Evolutionary conservation across 768 basidiomycete genomes (phyloP).

Genomic region (Suillus sp.): DNA sequence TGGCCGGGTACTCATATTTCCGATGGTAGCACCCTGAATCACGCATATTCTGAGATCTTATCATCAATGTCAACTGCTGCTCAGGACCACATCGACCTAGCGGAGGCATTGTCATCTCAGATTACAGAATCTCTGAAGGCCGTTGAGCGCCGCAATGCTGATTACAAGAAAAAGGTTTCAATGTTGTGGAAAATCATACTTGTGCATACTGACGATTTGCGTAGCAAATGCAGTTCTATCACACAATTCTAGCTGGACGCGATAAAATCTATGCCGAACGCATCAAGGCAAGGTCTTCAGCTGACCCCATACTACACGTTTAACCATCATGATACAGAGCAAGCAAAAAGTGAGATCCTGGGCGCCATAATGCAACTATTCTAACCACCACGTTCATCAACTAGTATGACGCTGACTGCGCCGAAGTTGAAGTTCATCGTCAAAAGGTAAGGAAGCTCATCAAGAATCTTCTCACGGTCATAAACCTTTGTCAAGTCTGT

Average conservation of each 20-base stretch:
- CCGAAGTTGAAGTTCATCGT: constrained; percentile 68
- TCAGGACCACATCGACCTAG: constrained; percentile 68
- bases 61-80: constrained; percentile 58
- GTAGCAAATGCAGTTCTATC: constrained; percentile 71
- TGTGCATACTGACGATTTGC: constrained; percentile 17
- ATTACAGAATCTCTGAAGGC: constrained; percentile 64
- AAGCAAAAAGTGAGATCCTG: constrained; percentile 34
- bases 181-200: neutral
- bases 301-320: neutral
- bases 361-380: constrained; percentile 9
- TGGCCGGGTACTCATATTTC: constrained; percentile 19
- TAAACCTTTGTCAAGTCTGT: neutral
- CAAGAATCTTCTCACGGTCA: neutral
- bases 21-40: constrained; percentile 62
- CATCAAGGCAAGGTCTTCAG: constrained; percentile 53
- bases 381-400: constrained; percentile 9
- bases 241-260: constrained; percentile 68
- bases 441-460: constrained; percentile 56
- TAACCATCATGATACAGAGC: constrained; percentile 20
- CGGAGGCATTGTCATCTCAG: constrained; percentile 60
- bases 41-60: constrained; percentile 70
- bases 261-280: constrained; percentile 71
- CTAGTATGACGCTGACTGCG: constrained; percentile 86
- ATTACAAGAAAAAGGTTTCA: constrained; percentile 65
- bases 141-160: constrained; percentile 64